phyloP scores from a whole-genome alignment of 2,329 filamentous ascomycete genomes.

The Blastomyces parvus region DNA sequence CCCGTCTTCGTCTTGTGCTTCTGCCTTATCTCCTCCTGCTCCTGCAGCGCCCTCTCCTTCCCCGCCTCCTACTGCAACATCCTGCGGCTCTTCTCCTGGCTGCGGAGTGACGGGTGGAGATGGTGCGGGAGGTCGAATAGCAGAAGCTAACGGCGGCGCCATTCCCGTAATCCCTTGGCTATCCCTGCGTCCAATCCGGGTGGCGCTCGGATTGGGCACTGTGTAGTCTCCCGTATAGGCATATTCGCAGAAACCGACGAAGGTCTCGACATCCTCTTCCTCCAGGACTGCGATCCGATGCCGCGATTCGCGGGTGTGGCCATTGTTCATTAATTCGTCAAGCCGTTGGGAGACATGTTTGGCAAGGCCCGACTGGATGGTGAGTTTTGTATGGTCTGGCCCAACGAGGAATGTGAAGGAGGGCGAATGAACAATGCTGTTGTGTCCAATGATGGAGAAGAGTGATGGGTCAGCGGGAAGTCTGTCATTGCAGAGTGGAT shows the following conservation, averaged over 20 bases:
- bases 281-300: conserved; percentile 36
- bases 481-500: conserved; percentile 13
- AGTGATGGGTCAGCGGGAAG: conserved; percentile 18
- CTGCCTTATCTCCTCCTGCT: conserved; percentile 10
- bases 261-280: conserved; percentile 41
- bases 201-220: conserved; percentile 23
- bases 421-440: conserved; percentile 37
- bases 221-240: conserved; percentile 42
- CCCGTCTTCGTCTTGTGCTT: conserved; percentile 15
- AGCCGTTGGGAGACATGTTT: conserved; percentile 37
- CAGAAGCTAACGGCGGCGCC: conserved; percentile 10
- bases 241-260: conserved; percentile 42
- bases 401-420: conserved; percentile 41
- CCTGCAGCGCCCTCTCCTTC: conserved; percentile 5
- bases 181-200: conserved; percentile 4
- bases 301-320: conserved; percentile 37
- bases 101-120: conserved; percentile 21
- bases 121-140: conserved; percentile 25
- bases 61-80: conserved; percentile 9
- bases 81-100: conserved; percentile 10
- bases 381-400: conserved; percentile 37
- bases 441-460: conserved; percentile 11
- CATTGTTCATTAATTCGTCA: conserved; percentile 38
- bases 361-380: conserved; percentile 38
- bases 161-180: conserved; percentile 8